These are phyloP conservation scores for Colletotrichum nymphaeae DNA, from an alignment of 2,329 filamentous ascomycete species.

Conservation along the genomic window DNA sequence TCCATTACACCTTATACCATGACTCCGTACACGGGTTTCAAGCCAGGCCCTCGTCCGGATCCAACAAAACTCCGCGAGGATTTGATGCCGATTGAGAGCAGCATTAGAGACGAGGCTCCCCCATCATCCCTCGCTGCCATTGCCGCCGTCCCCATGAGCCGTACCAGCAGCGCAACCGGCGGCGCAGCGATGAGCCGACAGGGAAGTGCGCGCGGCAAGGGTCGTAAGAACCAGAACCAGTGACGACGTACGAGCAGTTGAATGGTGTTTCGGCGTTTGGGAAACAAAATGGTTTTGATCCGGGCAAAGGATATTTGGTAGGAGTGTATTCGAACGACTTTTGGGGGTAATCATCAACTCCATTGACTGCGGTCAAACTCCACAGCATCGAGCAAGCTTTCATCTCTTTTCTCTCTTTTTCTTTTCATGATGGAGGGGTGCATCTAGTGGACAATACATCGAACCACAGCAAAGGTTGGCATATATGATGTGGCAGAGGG, in stretches of 20 bases:
- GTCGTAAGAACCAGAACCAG: constrained; percentile 51
- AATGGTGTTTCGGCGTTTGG: constrained; percentile 28
- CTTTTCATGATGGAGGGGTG: constrained; percentile 12
- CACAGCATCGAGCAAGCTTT: constrained; percentile 15
- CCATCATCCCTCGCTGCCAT: constrained; percentile 39
- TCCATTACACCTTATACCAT: constrained; percentile 61
- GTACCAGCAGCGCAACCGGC: constrained; percentile 63
- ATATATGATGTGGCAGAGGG: neutral
- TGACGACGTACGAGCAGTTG: constrained; percentile 22
- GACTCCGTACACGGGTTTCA: constrained; percentile 61
- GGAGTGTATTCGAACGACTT: neutral
- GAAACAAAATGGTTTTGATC: constrained; percentile 1
- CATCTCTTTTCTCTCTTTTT: constrained; percentile 5
- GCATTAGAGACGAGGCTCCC: constrained; percentile 53
- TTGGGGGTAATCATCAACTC: neutral
- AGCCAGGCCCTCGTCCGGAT: constrained; percentile 56
- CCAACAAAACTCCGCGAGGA: constrained; percentile 62
- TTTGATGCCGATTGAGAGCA: constrained; percentile 60
- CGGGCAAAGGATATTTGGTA: neutral
- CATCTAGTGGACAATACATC: constrained; percentile 12
- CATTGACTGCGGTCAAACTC: constrained; percentile 2
- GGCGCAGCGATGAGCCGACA: constrained; percentile 69
- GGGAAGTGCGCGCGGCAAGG: constrained; percentile 62
- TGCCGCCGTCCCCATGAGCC: constrained; percentile 63
- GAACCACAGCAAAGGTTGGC: constrained; percentile 13